Evolutionary conservation across 768 basidiomycete genomes (phyloP).

Genomic region (Podaxis sp.): DNA sequence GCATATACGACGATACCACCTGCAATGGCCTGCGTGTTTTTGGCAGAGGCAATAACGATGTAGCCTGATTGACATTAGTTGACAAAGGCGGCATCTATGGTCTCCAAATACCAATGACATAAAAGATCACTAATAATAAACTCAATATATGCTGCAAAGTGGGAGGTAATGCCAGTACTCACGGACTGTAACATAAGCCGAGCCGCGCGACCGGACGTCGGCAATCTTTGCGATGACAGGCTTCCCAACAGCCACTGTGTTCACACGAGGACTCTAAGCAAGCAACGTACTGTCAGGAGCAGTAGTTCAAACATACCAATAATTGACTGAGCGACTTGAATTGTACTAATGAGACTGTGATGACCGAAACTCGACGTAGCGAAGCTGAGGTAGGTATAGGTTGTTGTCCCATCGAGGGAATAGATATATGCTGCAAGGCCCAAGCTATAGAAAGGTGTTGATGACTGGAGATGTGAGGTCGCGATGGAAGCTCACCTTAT

Average conservation of each 20-base stretch:
- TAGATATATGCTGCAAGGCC: conserved; percentile 76
- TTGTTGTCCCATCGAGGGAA: conserved; percentile 71
- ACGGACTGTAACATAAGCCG: conserved; percentile 59
- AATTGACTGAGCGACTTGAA: conserved; percentile 53
- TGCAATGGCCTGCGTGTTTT: conserved; percentile 42
- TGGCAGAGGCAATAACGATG: conserved; percentile 51
- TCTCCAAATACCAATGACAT: conserved; percentile 47
- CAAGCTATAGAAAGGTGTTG: conserved; percentile 35
- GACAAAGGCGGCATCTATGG: not conserved
- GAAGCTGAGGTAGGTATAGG: conserved; percentile 60
- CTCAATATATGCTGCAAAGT: not conserved
- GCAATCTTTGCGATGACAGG: conserved; percentile 75
- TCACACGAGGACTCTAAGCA: not conserved
- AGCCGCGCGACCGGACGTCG: conserved; percentile 67
- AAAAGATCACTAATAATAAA: conserved; percentile 46
- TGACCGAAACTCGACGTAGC: conserved; percentile 53
- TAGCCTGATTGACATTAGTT: conserved; percentile 35
- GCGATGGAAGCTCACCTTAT: conserved; percentile 41
- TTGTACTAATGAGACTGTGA: conserved; percentile 56
- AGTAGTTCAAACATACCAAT: conserved; percentile 40
- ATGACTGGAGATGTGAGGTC: not conserved
- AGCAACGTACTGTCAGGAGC: not conserved
- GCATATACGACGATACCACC: conserved; percentile 60
- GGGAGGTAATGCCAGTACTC: conserved; percentile 26
- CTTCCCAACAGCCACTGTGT: conserved; percentile 47